Evolutionary conservation across 2,329 filamentous ascomycete genomes (phyloP).

Genomic region (Paracoccidioides brasiliensis): DNA sequence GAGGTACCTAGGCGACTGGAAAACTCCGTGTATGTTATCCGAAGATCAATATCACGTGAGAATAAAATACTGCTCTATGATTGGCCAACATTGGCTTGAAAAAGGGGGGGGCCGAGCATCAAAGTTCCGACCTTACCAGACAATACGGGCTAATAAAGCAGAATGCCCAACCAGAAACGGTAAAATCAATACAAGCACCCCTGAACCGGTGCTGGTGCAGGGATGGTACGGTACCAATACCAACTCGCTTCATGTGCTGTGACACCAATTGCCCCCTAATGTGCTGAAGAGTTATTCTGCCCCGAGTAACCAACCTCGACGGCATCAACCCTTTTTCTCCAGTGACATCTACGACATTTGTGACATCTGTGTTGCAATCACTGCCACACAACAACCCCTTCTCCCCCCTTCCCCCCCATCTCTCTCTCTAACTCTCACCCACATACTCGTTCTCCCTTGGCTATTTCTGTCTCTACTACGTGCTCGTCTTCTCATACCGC

Average conservation of each 20-base stretch:
- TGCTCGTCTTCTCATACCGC: conserved; percentile 12
- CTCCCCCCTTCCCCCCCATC: conserved; percentile 8
- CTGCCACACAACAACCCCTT: neutral
- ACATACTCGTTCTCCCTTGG: conserved; percentile 6
- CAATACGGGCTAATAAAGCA: neutral
- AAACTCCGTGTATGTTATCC: neutral
- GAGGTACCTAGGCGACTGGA: no score
- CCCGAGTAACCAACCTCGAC: conserved; percentile 1
- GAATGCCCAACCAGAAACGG: neutral
- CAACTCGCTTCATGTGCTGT: neutral
- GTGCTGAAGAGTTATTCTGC: neutral
- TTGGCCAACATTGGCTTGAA: neutral
- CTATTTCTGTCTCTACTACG: conserved; percentile 13
- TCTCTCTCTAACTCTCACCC: conserved; percentile 7
- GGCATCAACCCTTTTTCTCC: conserved; percentile 1
- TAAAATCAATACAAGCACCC: neutral
- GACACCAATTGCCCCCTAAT: neutral
- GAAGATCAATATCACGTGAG: neutral
- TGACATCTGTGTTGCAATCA: conserved; percentile 7
- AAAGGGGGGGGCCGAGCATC: neutral
- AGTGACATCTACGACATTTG: conserved; percentile 5
- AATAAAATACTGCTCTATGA: neutral
- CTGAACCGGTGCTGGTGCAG: neutral
- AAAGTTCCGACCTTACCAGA: neutral
- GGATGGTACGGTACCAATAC: neutral